phyloP scores from a whole-genome alignment of 495 filamentous ascomycete species.

The Daldinia concentrica region DNA sequence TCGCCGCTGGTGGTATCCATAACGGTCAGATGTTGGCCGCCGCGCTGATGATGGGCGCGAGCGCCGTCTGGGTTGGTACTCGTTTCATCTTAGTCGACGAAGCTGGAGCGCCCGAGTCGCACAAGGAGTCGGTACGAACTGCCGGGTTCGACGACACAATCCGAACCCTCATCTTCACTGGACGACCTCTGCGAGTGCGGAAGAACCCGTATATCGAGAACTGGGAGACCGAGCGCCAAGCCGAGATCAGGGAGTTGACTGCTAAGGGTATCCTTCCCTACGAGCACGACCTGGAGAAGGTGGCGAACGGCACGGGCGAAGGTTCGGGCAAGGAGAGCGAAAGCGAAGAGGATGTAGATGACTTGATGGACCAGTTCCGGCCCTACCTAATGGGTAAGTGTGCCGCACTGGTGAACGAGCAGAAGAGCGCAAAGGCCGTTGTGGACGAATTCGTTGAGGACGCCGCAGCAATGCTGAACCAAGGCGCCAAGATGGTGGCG shows the following conservation, averaged over 20 bases:
- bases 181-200: slow-evolving; percentile 90
- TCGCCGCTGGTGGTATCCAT: slow-evolving; percentile 94
- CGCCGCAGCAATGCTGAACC: slow-evolving; percentile 73
- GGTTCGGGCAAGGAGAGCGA: slow-evolving; percentile 71
- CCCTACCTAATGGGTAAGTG: slow-evolving; percentile 98
- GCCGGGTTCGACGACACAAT: slow-evolving; percentile 93
- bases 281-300: slow-evolving; percentile 90
- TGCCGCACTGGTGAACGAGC: slow-evolving; percentile 90
- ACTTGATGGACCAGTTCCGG: slow-evolving; percentile 88
- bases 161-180: slow-evolving; percentile 97
- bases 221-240: slow-evolving; percentile 91
- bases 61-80: slow-evolving; percentile 95
- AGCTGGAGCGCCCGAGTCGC: slow-evolving; percentile 89
- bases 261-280: slow-evolving; percentile 89
- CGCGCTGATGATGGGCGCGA: slow-evolving; percentile 89
- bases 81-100: slow-evolving; percentile 94
- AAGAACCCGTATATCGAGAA: slow-evolving; percentile 92
- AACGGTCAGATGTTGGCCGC: slow-evolving; percentile 92
- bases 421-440: slow-evolving; percentile 89
- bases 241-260: slow-evolving; percentile 92
- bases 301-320: slow-evolving; percentile 68
- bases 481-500: slow-evolving; percentile 70
- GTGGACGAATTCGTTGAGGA: slow-evolving; percentile 95
- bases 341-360: slow-evolving; percentile 62
- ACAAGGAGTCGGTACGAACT: slow-evolving; percentile 96